Evolutionary conservation across 805 yeast species (phyloP), one percentile per base, ranked within the genome.

Genomic region (Candida manassasensis): DNA sequence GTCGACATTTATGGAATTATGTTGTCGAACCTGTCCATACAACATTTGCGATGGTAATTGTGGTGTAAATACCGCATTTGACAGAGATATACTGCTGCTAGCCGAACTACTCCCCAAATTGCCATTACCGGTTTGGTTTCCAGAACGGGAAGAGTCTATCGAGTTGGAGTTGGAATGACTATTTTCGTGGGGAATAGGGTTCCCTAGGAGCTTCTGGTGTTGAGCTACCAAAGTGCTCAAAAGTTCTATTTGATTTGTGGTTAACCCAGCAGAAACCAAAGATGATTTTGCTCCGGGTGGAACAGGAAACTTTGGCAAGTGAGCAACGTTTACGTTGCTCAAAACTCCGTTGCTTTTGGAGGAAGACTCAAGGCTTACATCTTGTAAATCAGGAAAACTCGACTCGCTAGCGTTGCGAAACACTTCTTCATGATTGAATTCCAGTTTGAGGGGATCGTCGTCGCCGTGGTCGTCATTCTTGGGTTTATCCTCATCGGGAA

Each of bases 401-500:
- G 27, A 24, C 9, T n/a, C 12, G 12, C 27, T 14, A 6, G 27
- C 9, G 12, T 11, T 11, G n/a, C n/a, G n/a, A n/a, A n/a, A n/a
- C 9, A 24, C 9, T 11, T 24, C 12, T 6, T 24, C 27, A 6
- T n/a, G 6, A 11, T 24, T 6, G 12, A 11, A 21, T 24, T 27
- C 19, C 24, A 13, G n/a, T 21, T 19, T 41, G 35, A 19, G 34
- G 28, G 4, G 19, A 29, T 36, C 35, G 19, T 39, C 40, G 14
- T 30, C 29, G 12, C 35, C 44, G 16, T 47, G 41, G 14, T 34
- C 38, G 14, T 41, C 37, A 40, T 40, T 61, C 27, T 54, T 69
- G 1, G 81, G 81, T 51, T 82, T 82, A 22, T 83, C 90, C 50
- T 84, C 93, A 51, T 84, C 93, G 1, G 90, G 87, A 52, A 84